Percentiles rank a stretch among this genome's conserved stretches.
These are phyloP conservation scores for Achaetomium macrosporum DNA, from an alignment of 2,329 filamentous ascomycete genomes.

Conservation along the genomic window DNA sequence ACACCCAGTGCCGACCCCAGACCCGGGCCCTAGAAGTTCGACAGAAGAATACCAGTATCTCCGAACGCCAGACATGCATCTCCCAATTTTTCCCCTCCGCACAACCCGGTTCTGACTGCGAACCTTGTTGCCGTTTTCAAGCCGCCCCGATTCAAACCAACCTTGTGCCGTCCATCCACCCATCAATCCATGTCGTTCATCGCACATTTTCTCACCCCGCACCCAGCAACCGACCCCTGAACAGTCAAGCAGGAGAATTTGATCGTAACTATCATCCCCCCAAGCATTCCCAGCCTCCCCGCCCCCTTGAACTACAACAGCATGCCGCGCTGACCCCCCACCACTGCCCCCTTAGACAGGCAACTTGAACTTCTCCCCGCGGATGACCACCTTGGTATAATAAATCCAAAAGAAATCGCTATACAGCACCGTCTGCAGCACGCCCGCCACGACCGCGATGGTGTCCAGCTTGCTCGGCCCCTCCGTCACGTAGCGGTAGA, in stretches of 20 bases:
- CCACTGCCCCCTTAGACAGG: constrained; percentile 54
- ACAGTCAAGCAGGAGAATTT: neutral
- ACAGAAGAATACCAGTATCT: constrained; percentile 8
- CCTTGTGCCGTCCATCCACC: neutral
- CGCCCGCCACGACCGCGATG: constrained; percentile 81
- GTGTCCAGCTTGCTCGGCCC: constrained; percentile 67
- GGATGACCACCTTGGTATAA: constrained; percentile 82
- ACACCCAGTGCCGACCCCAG: neutral
- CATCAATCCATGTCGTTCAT: constrained; percentile 8
- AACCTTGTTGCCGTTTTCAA: neutral
- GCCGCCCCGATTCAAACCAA: neutral
- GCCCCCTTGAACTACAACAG: neutral
- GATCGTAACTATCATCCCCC: neutral
- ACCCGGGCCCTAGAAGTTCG: neutral
- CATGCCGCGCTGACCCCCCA: neutral
- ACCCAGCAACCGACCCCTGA: neutral
- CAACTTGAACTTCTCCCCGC: constrained; percentile 82
- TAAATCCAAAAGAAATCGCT: constrained; percentile 99
- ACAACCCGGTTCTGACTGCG: neutral
- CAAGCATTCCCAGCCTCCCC: too few relatives aligned
- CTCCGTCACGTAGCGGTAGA: constrained; percentile 82
- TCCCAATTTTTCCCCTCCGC: constrained; percentile 1
- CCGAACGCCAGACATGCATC: constrained; percentile 20
- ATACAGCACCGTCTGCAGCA: constrained; percentile 92
- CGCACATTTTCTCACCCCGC: neutral